Evolutionary conservation across 805 yeast species (phyloP), one percentile per base, ranked within the genome.

Genomic region (Barnettozyma californica): DNA sequence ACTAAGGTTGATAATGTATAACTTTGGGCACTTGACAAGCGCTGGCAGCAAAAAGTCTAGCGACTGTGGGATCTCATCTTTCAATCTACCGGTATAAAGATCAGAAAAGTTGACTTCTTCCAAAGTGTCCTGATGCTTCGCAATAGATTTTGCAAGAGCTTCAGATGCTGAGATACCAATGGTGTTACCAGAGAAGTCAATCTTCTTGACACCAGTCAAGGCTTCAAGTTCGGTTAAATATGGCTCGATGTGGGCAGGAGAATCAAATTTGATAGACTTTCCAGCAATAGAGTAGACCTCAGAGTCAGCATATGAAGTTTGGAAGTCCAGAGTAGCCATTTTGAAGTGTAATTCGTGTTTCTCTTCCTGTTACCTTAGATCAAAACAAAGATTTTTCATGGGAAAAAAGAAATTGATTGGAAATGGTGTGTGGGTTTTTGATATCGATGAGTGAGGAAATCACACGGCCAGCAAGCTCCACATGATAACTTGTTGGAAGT

Each of bases 181-280:
- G 27, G 99, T 91, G 71, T 92, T 94, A 54, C 99, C 99, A 8
- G 91, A 83, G 49, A 94, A 74, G 65, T 89, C 95, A 39, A 91
- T 72, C 58, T 78, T 81, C 35, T 75, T 77, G 35, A 68, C 60
- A 43, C 57, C 66, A 25, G 53, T 49, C 37, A 65, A 48, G 41
- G 69, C 60, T 21, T 66, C 61, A 49, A 94, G 71, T 53, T 81
- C 85, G 13, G 76, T 76, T 20, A 87, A 65, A 58, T 80, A 76
- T n/a, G 87, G 84, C 58, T 78, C 75, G 52, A 91, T 84, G 59
- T 91, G 97, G 14, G 73, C 80, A 16, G 72, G 76, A 1, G 86
- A 57, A 63, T 91, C 84, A 53, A 91, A 78, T 66, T 90, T 92
- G 61, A 84, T 59, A 44, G 87, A 86, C 64, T 83, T 83, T 21